phyloP scores from a whole-genome alignment of 2,329 filamentous ascomycete genomes.

The Colletotrichum chlorophyti region DNA sequence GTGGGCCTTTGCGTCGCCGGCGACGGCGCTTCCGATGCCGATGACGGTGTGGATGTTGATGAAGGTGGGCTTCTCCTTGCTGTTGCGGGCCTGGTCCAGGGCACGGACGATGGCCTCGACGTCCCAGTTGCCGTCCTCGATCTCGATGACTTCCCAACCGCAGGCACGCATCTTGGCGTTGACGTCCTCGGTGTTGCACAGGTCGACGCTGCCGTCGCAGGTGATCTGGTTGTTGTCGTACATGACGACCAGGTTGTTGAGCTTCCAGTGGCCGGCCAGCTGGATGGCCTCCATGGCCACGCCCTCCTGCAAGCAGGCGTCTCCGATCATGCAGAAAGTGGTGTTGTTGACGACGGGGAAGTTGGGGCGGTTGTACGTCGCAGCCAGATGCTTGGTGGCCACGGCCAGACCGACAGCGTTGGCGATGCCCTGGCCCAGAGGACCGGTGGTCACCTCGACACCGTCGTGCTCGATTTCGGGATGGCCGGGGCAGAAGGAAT shows the following conservation, averaged over 20 bases:
- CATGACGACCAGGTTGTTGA: constrained; percentile 63
- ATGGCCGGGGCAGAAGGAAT: constrained; percentile 60
- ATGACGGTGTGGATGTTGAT: constrained; percentile 66
- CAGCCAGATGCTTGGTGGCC: constrained; percentile 61
- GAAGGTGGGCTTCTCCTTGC: constrained; percentile 58
- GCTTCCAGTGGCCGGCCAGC: constrained; percentile 60
- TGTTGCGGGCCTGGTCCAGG: constrained; percentile 49
- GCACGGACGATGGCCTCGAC: constrained; percentile 52
- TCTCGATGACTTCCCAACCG: constrained; percentile 62
- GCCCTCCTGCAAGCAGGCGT: constrained; percentile 65
- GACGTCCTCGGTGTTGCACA: constrained; percentile 60
- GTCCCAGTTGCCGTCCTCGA: constrained; percentile 59
- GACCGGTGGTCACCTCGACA: constrained; percentile 66
- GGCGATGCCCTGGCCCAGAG: constrained; percentile 65
- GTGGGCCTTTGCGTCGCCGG: constrained; percentile 61
- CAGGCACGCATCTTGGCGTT: constrained; percentile 64
- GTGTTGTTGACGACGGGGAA: constrained; percentile 56
- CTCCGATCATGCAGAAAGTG: constrained; percentile 64
- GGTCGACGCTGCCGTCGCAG: constrained; percentile 62
- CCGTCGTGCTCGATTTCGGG: constrained; percentile 65
- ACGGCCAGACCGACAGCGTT: constrained; percentile 67
- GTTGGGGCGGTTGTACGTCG: constrained; percentile 58
- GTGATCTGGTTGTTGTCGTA: constrained; percentile 69
- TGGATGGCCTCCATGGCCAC: constrained; percentile 63
- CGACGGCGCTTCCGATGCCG: constrained; percentile 55